Evolutionary conservation across 345 rosid species (phyloP).

Genomic region (Linum usitatissimum): DNA sequence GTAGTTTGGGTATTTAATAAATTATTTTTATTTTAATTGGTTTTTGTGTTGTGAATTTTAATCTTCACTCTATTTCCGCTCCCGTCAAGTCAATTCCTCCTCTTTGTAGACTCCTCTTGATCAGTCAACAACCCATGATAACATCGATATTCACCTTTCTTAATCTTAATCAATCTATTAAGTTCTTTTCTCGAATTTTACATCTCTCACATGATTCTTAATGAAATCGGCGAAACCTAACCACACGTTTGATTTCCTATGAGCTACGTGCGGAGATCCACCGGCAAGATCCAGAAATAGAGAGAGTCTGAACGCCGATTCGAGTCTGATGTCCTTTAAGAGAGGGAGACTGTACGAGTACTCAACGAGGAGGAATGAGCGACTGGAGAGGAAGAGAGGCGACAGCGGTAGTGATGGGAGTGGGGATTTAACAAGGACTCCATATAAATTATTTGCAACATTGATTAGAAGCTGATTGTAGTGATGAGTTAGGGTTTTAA

Average conservation of each 20-base stretch:
- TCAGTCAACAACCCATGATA: conserved; percentile 2
- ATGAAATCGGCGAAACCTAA: conserved; percentile 38
- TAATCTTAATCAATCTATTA: neutral
- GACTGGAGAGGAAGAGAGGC: conserved; percentile 51
- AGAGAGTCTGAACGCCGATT: conserved; percentile 11
- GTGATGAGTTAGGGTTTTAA: too few species aligned
- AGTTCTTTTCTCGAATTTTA: neutral
- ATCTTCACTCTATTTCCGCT: conserved; percentile 52
- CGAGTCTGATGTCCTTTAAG: conserved; percentile 39
- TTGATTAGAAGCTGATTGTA: too few species aligned
- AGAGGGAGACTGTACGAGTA: conserved; percentile 90
- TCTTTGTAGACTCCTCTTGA: conserved; percentile 60
- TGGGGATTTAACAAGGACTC: conserved; percentile 17
- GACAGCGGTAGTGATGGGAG: conserved; percentile 17
- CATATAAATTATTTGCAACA: conserved; percentile 10
- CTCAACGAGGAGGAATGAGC: conserved; percentile 71
- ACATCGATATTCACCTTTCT: neutral
- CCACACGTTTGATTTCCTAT: conserved; percentile 35
- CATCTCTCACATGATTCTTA: conserved; percentile 33
- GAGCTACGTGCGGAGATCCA: conserved; percentile 40
- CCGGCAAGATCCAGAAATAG: conserved; percentile 5
- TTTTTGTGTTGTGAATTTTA: conserved; percentile 15
- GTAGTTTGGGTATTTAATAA: too few species aligned
- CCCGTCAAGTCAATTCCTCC: conserved; percentile 35
- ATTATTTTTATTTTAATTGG: too few species aligned